Evolutionary conservation across 192 early-diverging fungal genomes (phyloP), one percentile per base, ranked within the genome.

Genomic region (Pilaira anomala): DNA sequence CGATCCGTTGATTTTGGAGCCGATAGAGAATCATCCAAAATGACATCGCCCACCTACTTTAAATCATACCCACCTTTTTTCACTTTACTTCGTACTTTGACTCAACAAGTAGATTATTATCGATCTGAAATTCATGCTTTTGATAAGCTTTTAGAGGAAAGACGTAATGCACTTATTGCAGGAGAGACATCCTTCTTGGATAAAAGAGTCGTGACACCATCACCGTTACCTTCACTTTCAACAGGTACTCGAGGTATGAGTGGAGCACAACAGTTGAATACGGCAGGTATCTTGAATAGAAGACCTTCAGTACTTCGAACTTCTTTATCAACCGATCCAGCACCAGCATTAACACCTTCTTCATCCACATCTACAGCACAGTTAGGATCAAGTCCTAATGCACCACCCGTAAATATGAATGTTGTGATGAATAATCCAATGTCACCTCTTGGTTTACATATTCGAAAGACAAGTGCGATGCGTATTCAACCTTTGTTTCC

Each of bases 81-180:
- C 65, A 87, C 87, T 2, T 79, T 86, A 33, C 65, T 90, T 26
- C 69, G 76, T 44, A 83, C 82, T 3, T 65, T 91, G 29, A 82
- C 83, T 3, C 76, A 81, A 42, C 88, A 90, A 71, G 79, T 90
- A 33, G 85, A 83, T 46, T 82, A 82, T 50, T 83, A 86, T 67
- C 76, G 83, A 18, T 74, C 78, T 18, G 77, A 80, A 39, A 76
- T 87, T 36, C 76, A 75, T 51, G 71, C 64, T 12, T 92, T 88
- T 75, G 85, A 89, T 50, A 67, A 72, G 16, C 67, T 74, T 21
- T 65, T 90, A 29, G 67, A 77, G 48, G 75, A 84, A 52, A 71
- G 82, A 22, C 73, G 88, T 36, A 70, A 79, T 61, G 68, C 74
- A 18, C 72, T 90, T 42, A 80, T 87, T 33, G 75, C 72, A 21